Conservation (phyloP, 345 rosid species). For the Eucalyptus victrix region DNA sequence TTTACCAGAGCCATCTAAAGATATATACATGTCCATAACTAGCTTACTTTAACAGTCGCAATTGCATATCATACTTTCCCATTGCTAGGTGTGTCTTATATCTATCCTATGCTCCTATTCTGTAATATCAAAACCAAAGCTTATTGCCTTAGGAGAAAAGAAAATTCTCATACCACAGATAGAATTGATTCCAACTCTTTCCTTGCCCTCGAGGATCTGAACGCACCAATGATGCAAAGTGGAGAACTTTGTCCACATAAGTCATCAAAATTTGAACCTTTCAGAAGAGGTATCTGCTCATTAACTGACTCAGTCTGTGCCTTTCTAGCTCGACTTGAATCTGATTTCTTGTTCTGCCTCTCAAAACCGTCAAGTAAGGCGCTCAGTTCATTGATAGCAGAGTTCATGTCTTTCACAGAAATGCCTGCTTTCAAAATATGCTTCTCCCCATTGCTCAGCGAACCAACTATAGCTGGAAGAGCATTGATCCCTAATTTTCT, state of each 20-base stretch:
- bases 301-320: conserved; percentile 16
- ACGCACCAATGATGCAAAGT: conserved; percentile 74
- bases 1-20: neutral
- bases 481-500: conserved; percentile 57
- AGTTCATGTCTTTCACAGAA: conserved; percentile 61
- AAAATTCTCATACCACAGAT: conserved; percentile 29
- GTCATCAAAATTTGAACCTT: conserved; percentile 33
- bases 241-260: conserved; percentile 62
- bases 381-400: conserved; percentile 61
- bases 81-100: neutral
- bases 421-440: conserved; percentile 54
- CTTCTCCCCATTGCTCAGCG: conserved; percentile 77
- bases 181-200: conserved; percentile 50
- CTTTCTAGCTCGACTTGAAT: conserved; percentile 29
- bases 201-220: conserved; percentile 52
- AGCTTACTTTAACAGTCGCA: neutral
- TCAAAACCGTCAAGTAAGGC: conserved; percentile 54
- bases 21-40: neutral
- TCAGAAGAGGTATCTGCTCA: conserved; percentile 35
- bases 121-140: neutral
- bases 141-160: neutral
- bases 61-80: neutral
- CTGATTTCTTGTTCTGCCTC: conserved; percentile 57
- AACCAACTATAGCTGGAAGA: conserved; percentile 83
- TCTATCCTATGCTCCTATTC: neutral